Conservation (phyloP, 352 stramenopile genomes). For the Globisporangium cylindrosporum region DNA sequence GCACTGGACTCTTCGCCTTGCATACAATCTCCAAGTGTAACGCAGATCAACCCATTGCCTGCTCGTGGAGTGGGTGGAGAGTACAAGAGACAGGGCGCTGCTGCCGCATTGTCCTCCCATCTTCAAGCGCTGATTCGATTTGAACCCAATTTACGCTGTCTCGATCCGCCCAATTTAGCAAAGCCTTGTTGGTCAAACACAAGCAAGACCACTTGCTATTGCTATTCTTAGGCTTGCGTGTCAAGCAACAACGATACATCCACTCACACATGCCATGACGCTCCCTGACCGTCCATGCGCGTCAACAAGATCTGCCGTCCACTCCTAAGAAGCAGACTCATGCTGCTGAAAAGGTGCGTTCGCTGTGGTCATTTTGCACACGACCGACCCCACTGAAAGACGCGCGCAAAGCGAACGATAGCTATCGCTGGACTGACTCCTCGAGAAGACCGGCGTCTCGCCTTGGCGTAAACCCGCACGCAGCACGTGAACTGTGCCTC, state of each 20-base stretch:
- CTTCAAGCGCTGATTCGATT: slow-evolving; percentile 9
- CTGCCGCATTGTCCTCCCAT: slow-evolving; percentile 7
- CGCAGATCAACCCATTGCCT: slow-evolving; percentile 10
- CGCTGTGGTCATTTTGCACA: not conserved
- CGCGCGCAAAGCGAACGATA: not conserved
- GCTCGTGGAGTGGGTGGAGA: not conserved
- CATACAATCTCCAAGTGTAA: slow-evolving; percentile 7
- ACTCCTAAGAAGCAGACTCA: not conserved
- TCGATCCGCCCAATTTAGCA: slow-evolving; percentile 9
- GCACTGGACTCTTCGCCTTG: slow-evolving; percentile 10
- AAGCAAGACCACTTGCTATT: not conserved
- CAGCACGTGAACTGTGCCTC: slow-evolving; percentile 15
- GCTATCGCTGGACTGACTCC: slow-evolving; percentile 2
- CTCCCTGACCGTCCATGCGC: not conserved
- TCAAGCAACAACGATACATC: not conserved
- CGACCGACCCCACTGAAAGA: not conserved
- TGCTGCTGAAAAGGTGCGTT: not conserved
- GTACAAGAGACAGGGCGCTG: not conserved
- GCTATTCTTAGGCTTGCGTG: not conserved
- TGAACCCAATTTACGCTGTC: slow-evolving; percentile 8
- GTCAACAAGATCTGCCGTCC: not conserved
- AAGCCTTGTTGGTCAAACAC: not conserved
- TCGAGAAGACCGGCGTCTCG: not conserved
- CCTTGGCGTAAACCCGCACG: not conserved
- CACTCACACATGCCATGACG: not conserved